These are phyloP conservation scores for Suillus luteus DNA, from an alignment of 768 basidiomycete genomes.

Conservation along the genomic window DNA sequence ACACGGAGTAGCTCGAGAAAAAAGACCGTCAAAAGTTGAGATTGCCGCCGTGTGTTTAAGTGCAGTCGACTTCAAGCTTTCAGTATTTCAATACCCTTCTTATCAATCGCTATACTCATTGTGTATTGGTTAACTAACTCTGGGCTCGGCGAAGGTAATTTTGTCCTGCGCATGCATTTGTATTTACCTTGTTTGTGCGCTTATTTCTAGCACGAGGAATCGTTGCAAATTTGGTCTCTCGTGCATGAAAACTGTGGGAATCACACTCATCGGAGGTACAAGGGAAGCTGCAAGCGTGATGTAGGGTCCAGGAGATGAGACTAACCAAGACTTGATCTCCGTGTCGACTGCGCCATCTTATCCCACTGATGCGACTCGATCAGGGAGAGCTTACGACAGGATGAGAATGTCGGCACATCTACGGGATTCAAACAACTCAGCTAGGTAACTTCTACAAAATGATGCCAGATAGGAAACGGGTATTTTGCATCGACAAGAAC, in stretches of 20 bases:
- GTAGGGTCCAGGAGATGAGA: neutral
- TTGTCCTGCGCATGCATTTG: neutral
- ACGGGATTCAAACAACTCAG: too few species aligned
- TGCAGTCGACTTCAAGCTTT: neutral
- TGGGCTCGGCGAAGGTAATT: neutral
- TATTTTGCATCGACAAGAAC: too few species aligned
- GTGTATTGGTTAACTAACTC: neutral
- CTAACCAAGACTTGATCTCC: too few species aligned
- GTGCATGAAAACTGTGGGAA: neutral
- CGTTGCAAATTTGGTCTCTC: neutral
- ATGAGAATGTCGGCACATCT: too few species aligned
- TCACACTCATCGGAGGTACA: neutral
- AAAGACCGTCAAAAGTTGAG: constrained; percentile 20
- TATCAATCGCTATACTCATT: neutral
- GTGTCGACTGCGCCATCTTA: too few species aligned
- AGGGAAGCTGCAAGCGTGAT: neutral
- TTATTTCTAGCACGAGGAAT: neutral
- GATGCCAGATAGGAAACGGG: too few species aligned
- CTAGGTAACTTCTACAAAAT: too few species aligned
- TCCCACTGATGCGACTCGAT: too few species aligned
- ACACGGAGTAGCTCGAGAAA: constrained; percentile 34
- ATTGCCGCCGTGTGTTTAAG: neutral
- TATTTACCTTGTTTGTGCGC: neutral
- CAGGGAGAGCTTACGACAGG: too few species aligned
- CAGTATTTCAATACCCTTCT: constrained; percentile 1